Conservation (phyloP, 225 moss, liverwort and hornwort species). For the Bryoerythrophyllum caledonicum region DNA sequence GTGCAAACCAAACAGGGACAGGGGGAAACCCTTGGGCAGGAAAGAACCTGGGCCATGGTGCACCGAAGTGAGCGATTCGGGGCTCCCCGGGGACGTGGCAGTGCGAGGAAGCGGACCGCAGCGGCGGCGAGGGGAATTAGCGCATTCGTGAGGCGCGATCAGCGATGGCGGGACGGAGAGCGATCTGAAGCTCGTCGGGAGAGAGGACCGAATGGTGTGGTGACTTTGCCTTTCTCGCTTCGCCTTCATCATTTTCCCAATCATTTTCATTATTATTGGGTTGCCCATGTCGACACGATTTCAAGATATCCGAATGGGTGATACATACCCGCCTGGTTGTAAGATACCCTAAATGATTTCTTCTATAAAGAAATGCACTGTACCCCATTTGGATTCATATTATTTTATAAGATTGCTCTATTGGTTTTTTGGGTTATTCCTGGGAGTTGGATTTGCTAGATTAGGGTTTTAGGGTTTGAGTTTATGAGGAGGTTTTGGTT, state of each 20-base stretch:
- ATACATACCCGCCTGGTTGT: background rate
- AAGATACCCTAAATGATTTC: background rate
- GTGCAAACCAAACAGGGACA: background rate
- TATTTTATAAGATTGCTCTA: background rate
- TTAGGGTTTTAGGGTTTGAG: constrained; percentile 2
- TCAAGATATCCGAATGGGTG: background rate
- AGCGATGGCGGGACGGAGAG: background rate
- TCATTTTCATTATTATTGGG: constrained; percentile 4
- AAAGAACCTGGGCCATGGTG: constrained; percentile 38
- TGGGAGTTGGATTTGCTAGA: background rate
- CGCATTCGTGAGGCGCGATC: constrained; percentile 33
- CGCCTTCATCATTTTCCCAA: background rate
- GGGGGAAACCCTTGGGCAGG: background rate
- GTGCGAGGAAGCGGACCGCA: background rate
- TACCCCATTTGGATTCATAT: background rate
- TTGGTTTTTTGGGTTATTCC: background rate
- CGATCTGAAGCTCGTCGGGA: background rate
- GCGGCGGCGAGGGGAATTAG: background rate
- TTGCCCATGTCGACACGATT: background rate
- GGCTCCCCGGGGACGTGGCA: constrained; percentile 11
- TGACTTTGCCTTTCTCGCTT: constrained; percentile 27
- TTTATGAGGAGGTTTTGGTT: background rate
- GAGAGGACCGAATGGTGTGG: background rate
- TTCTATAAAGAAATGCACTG: too few relatives aligned
- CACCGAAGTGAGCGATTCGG: constrained; percentile 30